Evolutionary conservation across 805 yeast species (phyloP).

Genomic region (Candida ficus): DNA sequence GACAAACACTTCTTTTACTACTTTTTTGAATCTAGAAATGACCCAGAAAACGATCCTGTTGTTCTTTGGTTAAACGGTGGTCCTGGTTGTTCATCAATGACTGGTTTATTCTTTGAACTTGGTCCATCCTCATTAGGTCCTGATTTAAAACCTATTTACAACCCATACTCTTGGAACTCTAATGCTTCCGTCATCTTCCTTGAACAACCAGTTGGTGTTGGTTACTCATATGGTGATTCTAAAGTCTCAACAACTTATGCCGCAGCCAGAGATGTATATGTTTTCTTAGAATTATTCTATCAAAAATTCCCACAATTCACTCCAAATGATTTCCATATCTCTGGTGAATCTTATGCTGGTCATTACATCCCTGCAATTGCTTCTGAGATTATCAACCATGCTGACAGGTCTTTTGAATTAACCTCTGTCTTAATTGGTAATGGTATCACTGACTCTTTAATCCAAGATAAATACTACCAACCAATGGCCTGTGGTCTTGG

Average conservation of each 20-base stretch:
- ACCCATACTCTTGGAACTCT: constrained; percentile 86
- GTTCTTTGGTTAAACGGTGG: constrained; percentile 92
- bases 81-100: constrained; percentile 91
- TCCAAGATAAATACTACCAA: constrained; percentile 73
- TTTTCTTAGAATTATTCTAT: constrained; percentile 79
- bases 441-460: constrained; percentile 82
- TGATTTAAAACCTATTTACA: constrained; percentile 61
- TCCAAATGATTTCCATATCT: constrained; percentile 60
- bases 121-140: constrained; percentile 79
- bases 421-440: constrained; percentile 86
- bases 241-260: constrained; percentile 67
- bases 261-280: constrained; percentile 84
- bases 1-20: constrained; percentile 85
- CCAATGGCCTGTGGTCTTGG: constrained; percentile 96
- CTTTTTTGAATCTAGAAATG: constrained; percentile 85
- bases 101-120: constrained; percentile 85
- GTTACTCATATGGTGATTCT: constrained; percentile 71
- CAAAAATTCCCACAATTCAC: constrained; percentile 72
- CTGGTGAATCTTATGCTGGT: constrained; percentile 85
- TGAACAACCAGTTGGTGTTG: constrained; percentile 93
- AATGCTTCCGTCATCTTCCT: constrained; percentile 87
- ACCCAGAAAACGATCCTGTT: constrained; percentile 81
- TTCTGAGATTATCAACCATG: constrained; percentile 40
- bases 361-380: constrained; percentile 75
- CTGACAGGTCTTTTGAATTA: constrained; percentile 56